phyloP scores from a whole-genome alignment of 176 grass and related monocot species.

The Paspalum vaginatum region DNA sequence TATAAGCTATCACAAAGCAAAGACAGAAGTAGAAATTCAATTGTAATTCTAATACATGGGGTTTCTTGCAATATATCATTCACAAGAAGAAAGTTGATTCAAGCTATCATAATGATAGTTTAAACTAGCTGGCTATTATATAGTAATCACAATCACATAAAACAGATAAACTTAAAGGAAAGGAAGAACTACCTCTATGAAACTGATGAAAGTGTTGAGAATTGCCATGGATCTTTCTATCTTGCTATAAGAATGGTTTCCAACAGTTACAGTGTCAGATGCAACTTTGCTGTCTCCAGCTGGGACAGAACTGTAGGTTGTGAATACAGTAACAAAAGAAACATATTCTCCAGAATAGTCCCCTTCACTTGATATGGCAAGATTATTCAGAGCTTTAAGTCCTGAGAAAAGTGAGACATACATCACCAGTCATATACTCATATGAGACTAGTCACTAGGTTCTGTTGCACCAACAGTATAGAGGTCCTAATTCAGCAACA shows the following conservation, averaged over 20 bases:
- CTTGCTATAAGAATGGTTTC: slow-evolving; percentile 69
- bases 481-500: background rate
- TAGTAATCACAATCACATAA: background rate
- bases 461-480: background rate
- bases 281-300: slow-evolving; percentile 43
- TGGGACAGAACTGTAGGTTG: slow-evolving; percentile 61
- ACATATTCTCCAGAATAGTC: slow-evolving; percentile 47
- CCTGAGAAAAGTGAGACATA: slow-evolving; percentile 56
- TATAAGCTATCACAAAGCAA: slow-evolving; percentile 19
- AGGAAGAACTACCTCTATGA: slow-evolving; percentile 70
- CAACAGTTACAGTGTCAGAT: slow-evolving; percentile 64
- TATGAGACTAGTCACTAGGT: slow-evolving; percentile 17
- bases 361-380: slow-evolving; percentile 41
- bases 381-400: slow-evolving; percentile 64
- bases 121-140: background rate
- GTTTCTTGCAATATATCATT: background rate
- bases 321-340: slow-evolving; percentile 87
- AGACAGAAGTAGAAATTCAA: slow-evolving; percentile 1
- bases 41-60: background rate
- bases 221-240: slow-evolving; percentile 71
- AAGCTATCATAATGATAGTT: background rate
- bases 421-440: slow-evolving; percentile 30
- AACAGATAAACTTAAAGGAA: slow-evolving; percentile 18
- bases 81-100: background rate
- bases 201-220: slow-evolving; percentile 64